Evolutionary conservation across 108 stramenopile species (phyloP).

Genomic region (Aureococcus anophagefferens): DNA sequence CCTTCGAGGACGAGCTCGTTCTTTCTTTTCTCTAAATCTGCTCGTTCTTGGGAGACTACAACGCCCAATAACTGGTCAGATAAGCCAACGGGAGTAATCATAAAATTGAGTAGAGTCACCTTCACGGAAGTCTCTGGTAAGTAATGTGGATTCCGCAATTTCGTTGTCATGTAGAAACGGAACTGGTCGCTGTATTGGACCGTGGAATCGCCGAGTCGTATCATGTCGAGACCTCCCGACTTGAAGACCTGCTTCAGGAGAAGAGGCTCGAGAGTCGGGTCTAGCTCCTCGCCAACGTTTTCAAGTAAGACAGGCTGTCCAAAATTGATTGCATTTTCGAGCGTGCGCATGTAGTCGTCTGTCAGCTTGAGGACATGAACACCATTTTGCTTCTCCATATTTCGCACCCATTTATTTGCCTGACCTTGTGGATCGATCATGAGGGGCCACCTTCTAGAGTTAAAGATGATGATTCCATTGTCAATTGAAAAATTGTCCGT

Average conservation of each 20-base stretch:
- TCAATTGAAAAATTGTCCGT: slow-evolving; percentile 44
- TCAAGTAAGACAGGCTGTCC: slow-evolving; percentile 34
- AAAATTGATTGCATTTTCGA: slow-evolving; percentile 32
- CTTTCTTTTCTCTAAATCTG: slow-evolving; percentile 50
- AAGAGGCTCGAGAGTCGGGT: slow-evolving; percentile 38
- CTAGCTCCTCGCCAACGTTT: slow-evolving; percentile 32
- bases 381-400: slow-evolving; percentile 38
- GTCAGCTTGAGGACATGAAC: slow-evolving; percentile 30
- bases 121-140: slow-evolving; percentile 47
- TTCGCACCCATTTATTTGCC: slow-evolving; percentile 51
- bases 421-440: slow-evolving; percentile 49
- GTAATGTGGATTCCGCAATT: slow-evolving; percentile 46
- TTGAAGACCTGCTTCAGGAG: slow-evolving; percentile 42
- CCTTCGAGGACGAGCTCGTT: slow-evolving; percentile 31
- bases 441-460: slow-evolving; percentile 51
- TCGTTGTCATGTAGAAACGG: slow-evolving; percentile 50
- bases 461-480: slow-evolving; percentile 53
- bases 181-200: slow-evolving; percentile 46
- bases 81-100: slow-evolving; percentile 46
- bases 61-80: slow-evolving; percentile 48
- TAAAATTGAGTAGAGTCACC: slow-evolving; percentile 45
- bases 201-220: slow-evolving; percentile 28
- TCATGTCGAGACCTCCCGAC: slow-evolving; percentile 12
- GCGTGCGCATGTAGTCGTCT: slow-evolving; percentile 28
- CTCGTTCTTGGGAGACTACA: slow-evolving; percentile 44